These are phyloP conservation scores for Garcia nutans DNA, from an alignment of 345 rosid genomes.

Conservation along the genomic window DNA sequence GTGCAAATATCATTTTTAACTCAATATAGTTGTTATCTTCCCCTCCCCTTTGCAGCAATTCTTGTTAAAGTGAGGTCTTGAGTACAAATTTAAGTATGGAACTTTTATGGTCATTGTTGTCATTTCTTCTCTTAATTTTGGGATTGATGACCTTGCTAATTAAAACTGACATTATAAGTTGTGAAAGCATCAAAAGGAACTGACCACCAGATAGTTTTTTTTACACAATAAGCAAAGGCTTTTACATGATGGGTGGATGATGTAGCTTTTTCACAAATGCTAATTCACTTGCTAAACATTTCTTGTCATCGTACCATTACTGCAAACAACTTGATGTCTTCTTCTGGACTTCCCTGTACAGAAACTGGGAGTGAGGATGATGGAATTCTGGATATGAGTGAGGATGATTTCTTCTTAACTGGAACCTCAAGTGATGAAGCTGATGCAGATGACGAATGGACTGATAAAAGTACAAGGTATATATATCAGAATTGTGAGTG, in stretches of 20 bases:
- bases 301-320: neutral
- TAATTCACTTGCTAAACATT: constrained; percentile 4
- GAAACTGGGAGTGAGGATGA: constrained; percentile 99
- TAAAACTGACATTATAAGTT: too few relatives aligned
- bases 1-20: neutral
- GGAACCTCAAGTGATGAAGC: constrained; percentile 99
- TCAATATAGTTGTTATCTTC: neutral
- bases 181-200: neutral
- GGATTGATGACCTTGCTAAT: neutral
- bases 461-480: constrained; percentile 92
- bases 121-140: neutral
- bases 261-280: neutral
- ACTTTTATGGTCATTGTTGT: neutral
- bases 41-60: neutral
- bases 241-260: neutral
- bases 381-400: constrained; percentile 89
- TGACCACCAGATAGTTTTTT: neutral
- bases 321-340: constrained; percentile 6
- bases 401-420: constrained; percentile 84
- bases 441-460: constrained; percentile 97
- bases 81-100: neutral
- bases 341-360: constrained; percentile 30
- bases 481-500: neutral
- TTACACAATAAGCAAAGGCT: neutral
- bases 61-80: neutral